These are phyloP conservation scores for Colletotrichum phormii DNA, from an alignment of 2,329 filamentous ascomycete genomes.

Conservation along the genomic window DNA sequence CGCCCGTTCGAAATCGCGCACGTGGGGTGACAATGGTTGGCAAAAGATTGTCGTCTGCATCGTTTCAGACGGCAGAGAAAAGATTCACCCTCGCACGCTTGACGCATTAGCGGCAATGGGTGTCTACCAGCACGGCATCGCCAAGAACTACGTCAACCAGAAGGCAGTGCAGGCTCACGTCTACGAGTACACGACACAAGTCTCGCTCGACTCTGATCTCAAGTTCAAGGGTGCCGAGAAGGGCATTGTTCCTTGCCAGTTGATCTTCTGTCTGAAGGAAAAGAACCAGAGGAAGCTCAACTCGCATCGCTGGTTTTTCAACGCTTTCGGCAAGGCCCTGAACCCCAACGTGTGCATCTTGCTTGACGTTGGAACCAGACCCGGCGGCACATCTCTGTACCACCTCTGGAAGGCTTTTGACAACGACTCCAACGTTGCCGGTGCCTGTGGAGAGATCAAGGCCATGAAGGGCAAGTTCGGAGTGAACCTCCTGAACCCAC, in stretches of 20 bases:
- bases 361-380: conserved; percentile 94
- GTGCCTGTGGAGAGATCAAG: conserved; percentile 97
- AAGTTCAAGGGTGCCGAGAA: conserved; percentile 99
- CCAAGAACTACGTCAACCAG: conserved; percentile 98
- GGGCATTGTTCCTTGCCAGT: conserved; percentile 96
- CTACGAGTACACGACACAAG: conserved; percentile 98
- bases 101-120: conserved; percentile 97
- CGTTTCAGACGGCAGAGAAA: conserved; percentile 91
- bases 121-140: conserved; percentile 97
- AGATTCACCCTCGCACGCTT: conserved; percentile 89
- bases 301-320: conserved; percentile 99
- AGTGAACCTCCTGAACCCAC: conserved; percentile 86
- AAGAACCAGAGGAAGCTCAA: conserved; percentile 98
- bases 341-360: conserved; percentile 98
- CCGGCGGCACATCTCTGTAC: conserved; percentile 90
- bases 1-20: conserved; percentile 88
- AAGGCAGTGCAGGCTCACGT: conserved; percentile 96
- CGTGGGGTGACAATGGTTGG: conserved; percentile 97
- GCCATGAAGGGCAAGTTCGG: conserved; percentile 92
- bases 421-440: conserved; percentile 95
- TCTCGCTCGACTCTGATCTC: conserved; percentile 92
- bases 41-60: conserved; percentile 99
- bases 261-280: conserved; percentile 98
- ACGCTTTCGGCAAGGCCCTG: conserved; percentile 91
- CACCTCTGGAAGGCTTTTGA: conserved; percentile 99